Percentiles rank a stretch among this genome's conserved stretches.
phyloP scores from a whole-genome alignment of 371 early-diverging fungal species.

The Fennellomyces sp. region DNA sequence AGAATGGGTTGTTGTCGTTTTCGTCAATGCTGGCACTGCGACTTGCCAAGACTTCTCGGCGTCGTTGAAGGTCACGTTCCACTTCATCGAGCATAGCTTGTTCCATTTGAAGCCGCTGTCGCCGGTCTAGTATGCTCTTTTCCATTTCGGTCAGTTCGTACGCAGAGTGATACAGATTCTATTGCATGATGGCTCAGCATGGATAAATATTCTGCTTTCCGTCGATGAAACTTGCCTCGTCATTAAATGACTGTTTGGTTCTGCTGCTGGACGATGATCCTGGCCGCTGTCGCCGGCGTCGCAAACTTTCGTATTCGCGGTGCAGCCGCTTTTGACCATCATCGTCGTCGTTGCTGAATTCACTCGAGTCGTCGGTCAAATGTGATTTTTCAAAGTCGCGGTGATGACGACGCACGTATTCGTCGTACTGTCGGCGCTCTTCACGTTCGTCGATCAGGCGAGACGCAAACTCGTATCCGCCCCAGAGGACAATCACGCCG shows the following conservation, averaged over 20 bases:
- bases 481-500: slow-evolving; percentile 2
- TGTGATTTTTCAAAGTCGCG: background rate
- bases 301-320: background rate
- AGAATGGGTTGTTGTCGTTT: slow-evolving; percentile 1
- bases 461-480: background rate
- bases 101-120: slow-evolving; percentile 22
- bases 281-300: background rate
- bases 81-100: slow-evolving; percentile 25
- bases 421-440: background rate
- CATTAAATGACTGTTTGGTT: background rate
- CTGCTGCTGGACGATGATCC: background rate
- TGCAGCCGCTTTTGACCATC: background rate
- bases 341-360: slow-evolving; percentile 1
- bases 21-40: slow-evolving; percentile 13
- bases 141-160: slow-evolving; percentile 29
- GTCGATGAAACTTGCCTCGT: background rate
- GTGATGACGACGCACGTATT: background rate
- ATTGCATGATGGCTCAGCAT: background rate
- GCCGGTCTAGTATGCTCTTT: slow-evolving; percentile 21
- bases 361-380: background rate
- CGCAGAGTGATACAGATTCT: slow-evolving; percentile 5
- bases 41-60: slow-evolving; percentile 14
- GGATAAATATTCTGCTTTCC: background rate
- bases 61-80: slow-evolving; percentile 21
- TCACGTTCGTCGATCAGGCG: background rate